Evolutionary conservation across 2,329 filamentous ascomycete genomes (phyloP), one percentile per base, ranked within the genome.

Genomic region (Pseudogymnoascus sp.): DNA sequence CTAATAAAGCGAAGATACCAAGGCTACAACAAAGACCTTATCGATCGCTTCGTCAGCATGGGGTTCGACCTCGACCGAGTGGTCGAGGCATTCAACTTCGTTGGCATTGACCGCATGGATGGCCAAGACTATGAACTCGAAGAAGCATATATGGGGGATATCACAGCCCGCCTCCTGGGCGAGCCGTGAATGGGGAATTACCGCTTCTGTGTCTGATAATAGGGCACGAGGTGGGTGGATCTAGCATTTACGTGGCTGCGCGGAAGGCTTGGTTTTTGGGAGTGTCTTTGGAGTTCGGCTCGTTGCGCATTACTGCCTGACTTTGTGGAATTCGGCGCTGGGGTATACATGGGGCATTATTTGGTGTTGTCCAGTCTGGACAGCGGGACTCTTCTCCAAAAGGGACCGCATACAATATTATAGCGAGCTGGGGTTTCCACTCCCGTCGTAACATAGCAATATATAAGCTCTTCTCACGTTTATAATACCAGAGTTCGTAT

Each of bases 61-160:
- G 93, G 93, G 9, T 97, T 97, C 68, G 86, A 91, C 62, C 82
- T 96, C 1, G 89, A 92, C 58, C 81, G 83, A n/a, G 91, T 97
- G 1, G 91, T 97, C 0, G 83, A 88, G 8, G 90, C 91, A 0
- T 96, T 97, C 70, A 81, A 87, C 60, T 89, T 83, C 64, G 86
- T 94, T 6, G 89, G 90, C 5, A 92, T 96, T 66, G 89, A 93
- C 65, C 83, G 84, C 15, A 90, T 88, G 67, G 83, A 81, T 26
- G 92, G 92, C 0, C 79, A 87, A 66, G 89, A 94, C 71, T 94
- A 95, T 72, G 86, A 90, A 68, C 78, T 96, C n/a, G 90, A 95
- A 71, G 89, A 94, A 69, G 91, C 87, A 1, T 92, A 92, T 68
- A 90, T 96, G 83, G 91, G 90, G 3, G 92, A 96, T 67, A 87